These are phyloP conservation scores for Clavispora phyllophila DNA, from an alignment of 805 yeast genomes.

Conservation along the genomic window DNA sequence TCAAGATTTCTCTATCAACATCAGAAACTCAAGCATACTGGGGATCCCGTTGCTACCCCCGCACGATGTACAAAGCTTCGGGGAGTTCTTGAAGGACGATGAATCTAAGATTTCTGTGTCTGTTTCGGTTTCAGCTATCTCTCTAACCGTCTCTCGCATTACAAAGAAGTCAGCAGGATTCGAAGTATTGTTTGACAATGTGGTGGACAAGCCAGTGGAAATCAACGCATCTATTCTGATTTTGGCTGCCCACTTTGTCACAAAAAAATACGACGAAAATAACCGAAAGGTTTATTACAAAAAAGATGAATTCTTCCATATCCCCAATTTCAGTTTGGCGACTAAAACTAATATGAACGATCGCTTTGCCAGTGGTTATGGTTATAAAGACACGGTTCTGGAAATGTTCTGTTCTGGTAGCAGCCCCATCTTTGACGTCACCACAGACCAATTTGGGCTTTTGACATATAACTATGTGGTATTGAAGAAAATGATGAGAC, in stretches of 20 bases:
- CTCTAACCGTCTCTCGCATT: constrained; percentile 8
- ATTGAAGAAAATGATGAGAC: constrained; percentile 21
- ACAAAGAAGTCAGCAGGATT: constrained; percentile 28
- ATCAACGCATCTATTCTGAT: constrained; percentile 29
- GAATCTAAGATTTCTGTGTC: constrained; percentile 3
- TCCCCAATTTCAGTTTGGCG: constrained; percentile 33
- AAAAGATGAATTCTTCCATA: constrained; percentile 25
- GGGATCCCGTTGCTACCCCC: constrained; percentile 13
- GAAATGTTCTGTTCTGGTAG: constrained; percentile 35
- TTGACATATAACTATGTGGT: constrained; percentile 31
- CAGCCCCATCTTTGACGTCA: constrained; percentile 36
- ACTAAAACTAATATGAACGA: constrained; percentile 32
- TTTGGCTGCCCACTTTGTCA: constrained; percentile 21
- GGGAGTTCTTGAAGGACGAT: constrained; percentile 5
- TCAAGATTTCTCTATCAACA: constrained; percentile 11
- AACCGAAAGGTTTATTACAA: background rate
- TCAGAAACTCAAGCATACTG: constrained; percentile 3
- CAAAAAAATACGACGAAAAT: constrained; percentile 2
- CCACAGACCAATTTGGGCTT: constrained; percentile 26
- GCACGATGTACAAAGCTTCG: constrained; percentile 4
- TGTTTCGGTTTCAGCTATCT: constrained; percentile 8
- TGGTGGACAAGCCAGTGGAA: constrained; percentile 29
- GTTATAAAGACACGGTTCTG: constrained; percentile 32
- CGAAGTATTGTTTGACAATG: constrained; percentile 30
- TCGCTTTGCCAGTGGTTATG: constrained; percentile 28